phyloP scores from a whole-genome alignment of 805 yeast species.

The Peterozyma toletana region DNA sequence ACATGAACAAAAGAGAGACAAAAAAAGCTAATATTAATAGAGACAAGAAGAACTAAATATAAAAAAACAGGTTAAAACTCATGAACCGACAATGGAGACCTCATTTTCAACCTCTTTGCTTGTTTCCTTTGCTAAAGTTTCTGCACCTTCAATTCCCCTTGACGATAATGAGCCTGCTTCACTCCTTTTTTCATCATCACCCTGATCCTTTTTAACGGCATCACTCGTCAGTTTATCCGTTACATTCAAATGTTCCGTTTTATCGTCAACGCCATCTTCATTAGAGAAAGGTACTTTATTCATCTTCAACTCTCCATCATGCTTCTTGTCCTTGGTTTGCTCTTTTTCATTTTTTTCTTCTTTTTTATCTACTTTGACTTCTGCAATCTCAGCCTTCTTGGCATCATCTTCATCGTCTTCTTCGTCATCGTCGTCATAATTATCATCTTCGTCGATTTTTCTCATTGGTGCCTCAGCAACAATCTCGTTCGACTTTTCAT shows the following conservation, averaged over 20 bases:
- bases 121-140: background rate
- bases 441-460: constrained; percentile 27
- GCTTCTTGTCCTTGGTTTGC: background rate
- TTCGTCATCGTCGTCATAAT: constrained; percentile 23
- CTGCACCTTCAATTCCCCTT: background rate
- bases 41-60: background rate
- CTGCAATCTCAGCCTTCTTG: background rate
- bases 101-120: background rate
- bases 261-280: no score
- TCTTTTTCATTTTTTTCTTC: background rate
- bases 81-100: background rate
- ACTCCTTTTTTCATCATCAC: no score
- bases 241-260: no score
- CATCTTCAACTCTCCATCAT: background rate
- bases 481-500: background rate
- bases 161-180: no score
- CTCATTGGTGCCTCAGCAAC: constrained; percentile 22
- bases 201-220: no score
- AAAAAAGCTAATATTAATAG: background rate
- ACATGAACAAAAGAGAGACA: background rate
- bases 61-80: background rate
- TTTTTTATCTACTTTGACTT: background rate
- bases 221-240: no score
- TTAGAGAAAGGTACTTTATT: background rate
- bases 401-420: constrained; percentile 2